Percentiles rank a stretch among this genome's conserved stretches.
Conservation (phyloP, 257 asterid species). For the Solanum virginianum region DNA sequence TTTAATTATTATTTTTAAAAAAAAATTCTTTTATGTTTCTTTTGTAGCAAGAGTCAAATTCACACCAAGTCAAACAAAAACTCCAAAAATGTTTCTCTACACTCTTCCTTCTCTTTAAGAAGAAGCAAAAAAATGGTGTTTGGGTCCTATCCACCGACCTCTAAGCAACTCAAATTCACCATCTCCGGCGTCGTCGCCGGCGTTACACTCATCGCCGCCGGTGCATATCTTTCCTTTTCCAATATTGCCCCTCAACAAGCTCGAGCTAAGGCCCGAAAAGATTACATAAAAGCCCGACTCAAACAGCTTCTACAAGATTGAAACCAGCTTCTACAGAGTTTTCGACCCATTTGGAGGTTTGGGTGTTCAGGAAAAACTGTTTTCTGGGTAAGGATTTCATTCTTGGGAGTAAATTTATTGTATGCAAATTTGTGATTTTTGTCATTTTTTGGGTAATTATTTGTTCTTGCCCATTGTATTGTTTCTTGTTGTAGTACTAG, state of each 20-base stretch:
- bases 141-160: slow-evolving; percentile 23
- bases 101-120: neutral
- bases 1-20: neutral
- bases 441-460: neutral
- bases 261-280: slow-evolving; percentile 37
- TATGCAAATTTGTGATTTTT: neutral
- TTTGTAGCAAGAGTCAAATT: neutral
- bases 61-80: neutral
- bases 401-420: neutral
- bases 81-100: neutral
- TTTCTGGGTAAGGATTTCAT: neutral
- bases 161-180: slow-evolving; percentile 29
- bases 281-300: slow-evolving; percentile 39
- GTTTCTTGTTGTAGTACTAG: neutral
- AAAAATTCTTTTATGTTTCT: neutral
- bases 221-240: slow-evolving; percentile 35
- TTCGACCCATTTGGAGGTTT: neutral
- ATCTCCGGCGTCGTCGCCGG: slow-evolving; percentile 35
- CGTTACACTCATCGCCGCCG: slow-evolving; percentile 16
- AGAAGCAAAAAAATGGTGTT: slow-evolving; percentile 2
- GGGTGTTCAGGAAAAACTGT: neutral
- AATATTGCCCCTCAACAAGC: slow-evolving; percentile 47
- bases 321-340: neutral
- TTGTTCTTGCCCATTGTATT: neutral
- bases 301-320: slow-evolving; percentile 26